Conservation (phyloP, 768 basidiomycete genomes). For the Russula emetica region DNA sequence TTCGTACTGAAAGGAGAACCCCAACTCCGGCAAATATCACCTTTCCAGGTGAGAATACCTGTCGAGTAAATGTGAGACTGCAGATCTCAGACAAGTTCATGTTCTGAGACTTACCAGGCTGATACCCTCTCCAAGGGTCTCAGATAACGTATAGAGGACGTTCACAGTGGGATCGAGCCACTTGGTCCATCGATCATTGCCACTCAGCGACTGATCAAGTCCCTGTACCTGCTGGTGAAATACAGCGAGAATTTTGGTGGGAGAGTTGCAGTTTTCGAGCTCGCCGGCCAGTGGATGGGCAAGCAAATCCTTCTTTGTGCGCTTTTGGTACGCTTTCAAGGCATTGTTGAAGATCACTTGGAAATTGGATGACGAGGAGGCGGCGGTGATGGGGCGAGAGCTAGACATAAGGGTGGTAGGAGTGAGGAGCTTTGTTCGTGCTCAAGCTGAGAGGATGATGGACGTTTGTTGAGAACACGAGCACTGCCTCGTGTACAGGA, state of each 20-base stretch:
- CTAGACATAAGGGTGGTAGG: background rate
- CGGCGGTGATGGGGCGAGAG: background rate
- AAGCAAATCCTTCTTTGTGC: background rate
- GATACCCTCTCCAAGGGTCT: background rate
- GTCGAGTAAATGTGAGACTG: background rate
- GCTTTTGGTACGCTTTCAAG: background rate
- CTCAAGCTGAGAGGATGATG: background rate
- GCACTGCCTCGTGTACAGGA: too few relatives aligned
- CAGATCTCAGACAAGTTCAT: background rate
- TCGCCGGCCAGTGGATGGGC: background rate
- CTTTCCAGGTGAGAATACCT: background rate
- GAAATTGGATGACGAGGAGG: background rate
- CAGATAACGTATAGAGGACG: background rate
- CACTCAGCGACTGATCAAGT: background rate
- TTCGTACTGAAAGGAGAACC: background rate
- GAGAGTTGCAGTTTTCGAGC: slow-evolving; percentile 1
- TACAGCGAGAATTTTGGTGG: background rate
- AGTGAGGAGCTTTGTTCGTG: background rate
- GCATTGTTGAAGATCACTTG: background rate
- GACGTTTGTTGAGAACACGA: too few relatives aligned
- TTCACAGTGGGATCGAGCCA: background rate
- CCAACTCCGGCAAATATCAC: background rate
- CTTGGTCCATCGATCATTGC: background rate
- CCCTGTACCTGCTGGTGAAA: background rate
- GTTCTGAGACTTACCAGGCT: background rate